Conservation (phyloP, 495 filamentous ascomycete genomes). For the Lophium mytilinum region DNA sequence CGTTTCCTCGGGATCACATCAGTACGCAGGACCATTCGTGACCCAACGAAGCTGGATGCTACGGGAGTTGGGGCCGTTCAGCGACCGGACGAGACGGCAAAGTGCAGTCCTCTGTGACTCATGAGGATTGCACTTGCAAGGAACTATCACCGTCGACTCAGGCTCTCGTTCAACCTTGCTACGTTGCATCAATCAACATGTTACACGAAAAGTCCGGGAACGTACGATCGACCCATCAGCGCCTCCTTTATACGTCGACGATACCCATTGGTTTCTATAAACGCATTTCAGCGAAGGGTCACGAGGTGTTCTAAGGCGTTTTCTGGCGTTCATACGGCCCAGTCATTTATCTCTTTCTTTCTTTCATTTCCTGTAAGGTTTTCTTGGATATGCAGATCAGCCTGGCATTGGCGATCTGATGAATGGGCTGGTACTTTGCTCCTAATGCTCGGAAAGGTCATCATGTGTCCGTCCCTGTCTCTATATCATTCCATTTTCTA, state of each 20-base stretch:
- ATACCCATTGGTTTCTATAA: background rate
- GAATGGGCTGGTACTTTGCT: too few species aligned
- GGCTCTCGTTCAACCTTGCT: too few species aligned
- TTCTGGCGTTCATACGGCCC: background rate
- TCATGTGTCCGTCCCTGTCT: too few species aligned
- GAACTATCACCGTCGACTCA: too few species aligned
- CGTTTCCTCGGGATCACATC: conserved; percentile 8
- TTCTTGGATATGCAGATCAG: background rate
- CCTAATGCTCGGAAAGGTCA: too few species aligned
- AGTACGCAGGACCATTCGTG: background rate
- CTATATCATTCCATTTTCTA: too few species aligned
- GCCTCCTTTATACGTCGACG: background rate
- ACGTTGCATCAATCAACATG: too few species aligned
- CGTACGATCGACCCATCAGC: background rate
- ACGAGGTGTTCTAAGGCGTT: background rate
- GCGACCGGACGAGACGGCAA: too few species aligned
- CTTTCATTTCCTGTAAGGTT: background rate
- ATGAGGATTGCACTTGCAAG: too few species aligned
- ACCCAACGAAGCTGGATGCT: background rate
- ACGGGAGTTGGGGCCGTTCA: too few species aligned
- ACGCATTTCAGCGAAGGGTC: background rate
- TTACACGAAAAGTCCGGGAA: too few species aligned
- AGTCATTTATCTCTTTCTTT: background rate
- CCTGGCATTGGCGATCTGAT: background rate
- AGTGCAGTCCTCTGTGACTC: too few species aligned